Evolutionary conservation across 192 early-diverging fungal genomes (phyloP), one percentile per base, ranked within the genome.

Genomic region (Coemansia aciculifera): DNA sequence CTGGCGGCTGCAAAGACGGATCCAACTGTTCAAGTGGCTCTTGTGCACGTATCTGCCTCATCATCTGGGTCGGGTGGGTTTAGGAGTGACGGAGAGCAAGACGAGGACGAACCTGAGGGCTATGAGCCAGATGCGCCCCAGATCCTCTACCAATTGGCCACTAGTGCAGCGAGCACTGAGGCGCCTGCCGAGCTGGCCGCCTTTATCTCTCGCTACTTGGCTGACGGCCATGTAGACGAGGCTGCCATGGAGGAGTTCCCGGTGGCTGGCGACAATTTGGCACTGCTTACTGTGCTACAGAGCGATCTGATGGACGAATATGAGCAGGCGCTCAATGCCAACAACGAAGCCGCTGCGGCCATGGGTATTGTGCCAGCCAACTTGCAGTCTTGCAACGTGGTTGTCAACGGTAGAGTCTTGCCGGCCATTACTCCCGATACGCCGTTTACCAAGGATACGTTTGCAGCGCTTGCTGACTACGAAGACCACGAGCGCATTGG

Each of bases 361-460:
- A 56, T 77, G 34, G 72, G 64, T 5, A 59, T 77, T 1, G 27
- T 71, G 10, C 65, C 74, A 19, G 12, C 61, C 13, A 49, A 60
- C 19, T 52, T 61, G 38, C 38, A 70, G 61, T 32, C 72, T 9
- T 68, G 70, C 37, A 62, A 64, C 15, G 62, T 91, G 21, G 74
- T 89, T n/a, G 74, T 88, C 23, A 91, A 93, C 56, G 90, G 90
- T 7, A 83, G 90, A 23, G 77, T 90, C 72, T 43, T 85, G 21
- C 70, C 79, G 1, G 52, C 81, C 5, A 72, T 93, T 31, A 37
- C 83, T 19, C 17, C 60, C 0, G 46, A 56, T 9, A 72, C 66
- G 1, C 15, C 68, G 2, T 90, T 95, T 54, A 68, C 68, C 1
- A 65, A 62, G 1, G 84, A 85, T 0, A 86, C 93, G 24, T 87